phyloP scores from a whole-genome alignment of 2,329 filamentous ascomycete species.

The Diaporthe citri region DNA sequence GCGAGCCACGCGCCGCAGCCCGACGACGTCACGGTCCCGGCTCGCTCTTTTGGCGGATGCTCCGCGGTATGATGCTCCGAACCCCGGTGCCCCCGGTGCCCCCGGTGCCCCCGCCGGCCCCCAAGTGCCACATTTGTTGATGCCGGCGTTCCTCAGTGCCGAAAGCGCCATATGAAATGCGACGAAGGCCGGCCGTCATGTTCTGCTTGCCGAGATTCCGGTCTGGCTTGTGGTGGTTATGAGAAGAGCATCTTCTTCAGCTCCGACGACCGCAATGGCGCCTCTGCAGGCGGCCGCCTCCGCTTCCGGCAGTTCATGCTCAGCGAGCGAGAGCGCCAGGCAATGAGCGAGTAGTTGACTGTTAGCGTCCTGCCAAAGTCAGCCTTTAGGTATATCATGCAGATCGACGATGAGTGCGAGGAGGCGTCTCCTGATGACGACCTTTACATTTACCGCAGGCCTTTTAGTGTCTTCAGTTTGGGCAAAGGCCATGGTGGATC shows the following conservation, averaged over 20 bases:
- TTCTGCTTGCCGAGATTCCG: neutral
- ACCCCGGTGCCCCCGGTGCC: neutral
- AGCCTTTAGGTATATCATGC: conserved; percentile 40
- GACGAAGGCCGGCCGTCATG: conserved; percentile 18
- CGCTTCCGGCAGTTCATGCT: conserved; percentile 54
- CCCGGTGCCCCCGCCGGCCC: neutral
- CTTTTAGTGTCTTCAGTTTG: neutral
- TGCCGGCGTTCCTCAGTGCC: neutral
- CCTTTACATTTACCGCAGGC: neutral
- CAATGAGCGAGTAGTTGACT: conserved; percentile 52
- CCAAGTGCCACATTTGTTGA: neutral
- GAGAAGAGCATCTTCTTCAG: conserved; percentile 54
- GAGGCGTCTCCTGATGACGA: neutral
- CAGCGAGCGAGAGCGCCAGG: conserved; percentile 51
- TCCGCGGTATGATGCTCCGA: conserved; percentile 9
- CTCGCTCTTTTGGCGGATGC: conserved; percentile 31
- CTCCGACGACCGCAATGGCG: conserved; percentile 40
- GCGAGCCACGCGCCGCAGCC: neutral
- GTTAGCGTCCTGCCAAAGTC: conserved; percentile 45
- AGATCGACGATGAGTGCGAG: conserved; percentile 25
- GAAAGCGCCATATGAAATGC: conserved; percentile 20
- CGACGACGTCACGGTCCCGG: neutral
- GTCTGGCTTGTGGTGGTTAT: conserved; percentile 45
- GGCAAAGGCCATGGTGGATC: neutral
- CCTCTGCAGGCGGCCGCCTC: conserved; percentile 15